Base-by-base conservation (phyloP, 176 grass and related monocot genomes). In the Carex pumila region DNA sequence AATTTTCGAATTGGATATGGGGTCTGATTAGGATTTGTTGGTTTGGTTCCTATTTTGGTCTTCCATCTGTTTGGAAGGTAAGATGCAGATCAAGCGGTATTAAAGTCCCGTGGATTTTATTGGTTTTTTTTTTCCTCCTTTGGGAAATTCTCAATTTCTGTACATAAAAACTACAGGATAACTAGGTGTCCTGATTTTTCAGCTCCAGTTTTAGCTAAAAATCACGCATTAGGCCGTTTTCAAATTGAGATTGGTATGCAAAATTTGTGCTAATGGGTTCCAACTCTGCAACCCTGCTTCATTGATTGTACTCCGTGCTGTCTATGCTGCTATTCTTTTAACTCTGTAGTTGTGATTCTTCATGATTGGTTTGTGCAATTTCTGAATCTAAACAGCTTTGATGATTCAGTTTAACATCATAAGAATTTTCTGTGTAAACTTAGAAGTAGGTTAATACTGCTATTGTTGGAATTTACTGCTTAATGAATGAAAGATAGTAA, bases 81-180 rank as follows among this genome's bases (percentile, higher is more conserved):
- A 78, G 6, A 57, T 36, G 5, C 29, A 78, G 52, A 78, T 77
- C 73, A 77, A 34, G 50, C 32, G 25, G 50, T 56, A 56, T 30
- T 76, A 25, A 18, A 36, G 17, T 18, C 34, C 32, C 12, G 30
- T 69, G 29, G 15, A 71, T 71, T 76, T 54, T 54, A 15, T 45
- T 32, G 50, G 12, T 31, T 6, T 6, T 77, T 77, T 78, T 9
- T 31, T 39, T 39, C 29, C 73, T 22, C 12, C 25, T 78, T 78
- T 56, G 73, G 52, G 73, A 32, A 78, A 57, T 78, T 78, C 52
- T 56, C 47, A 75, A 75, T 52, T 73, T 31, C 45, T 54, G 71
- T 73, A 25, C 43, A 10, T 5, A 32, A 54, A 30, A 76, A 54
- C 12, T 53, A 76, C 9, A 32, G 72, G 18, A 29, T 41, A 70